Evolutionary conservation across 306 rosid genomes (phyloP), one percentile per base, ranked within the genome.

Genomic region (Prunus campanulata): DNA sequence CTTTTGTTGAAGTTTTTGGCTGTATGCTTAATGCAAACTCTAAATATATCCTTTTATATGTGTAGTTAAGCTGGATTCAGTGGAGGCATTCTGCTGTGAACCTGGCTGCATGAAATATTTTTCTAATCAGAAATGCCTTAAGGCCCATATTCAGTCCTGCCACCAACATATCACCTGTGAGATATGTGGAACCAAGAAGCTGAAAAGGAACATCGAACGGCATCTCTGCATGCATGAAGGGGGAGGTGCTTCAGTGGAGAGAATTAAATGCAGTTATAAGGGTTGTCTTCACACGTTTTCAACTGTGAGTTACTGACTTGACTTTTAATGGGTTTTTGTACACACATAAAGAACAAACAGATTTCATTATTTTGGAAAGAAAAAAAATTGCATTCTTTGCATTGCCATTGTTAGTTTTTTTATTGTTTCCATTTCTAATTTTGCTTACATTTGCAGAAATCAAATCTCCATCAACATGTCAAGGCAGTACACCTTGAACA

Each of bases 141-240:
- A 27, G 66, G 89, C 75, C 4, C 97, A 92, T 82, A 74, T 92
- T 11, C 81, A 82, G 55, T 85, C 96, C 66, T 87, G 83, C 78
- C 97, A 92, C 85, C 91, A 60, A 62, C 80, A 89, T 46, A 68
- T 85, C 8, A 82, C 85, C 2, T 92, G 98, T 52, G 88, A 90
- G 62, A 83, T 74, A 55, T 95, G 96, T 62, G 90, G 93, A 59
- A 75, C 71, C 29, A 83, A 87, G 71, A 93, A 89, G 56, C 82
- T 92, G 78, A 95, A 80, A 81, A 95, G 89, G 83, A 88, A 95
- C 82, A 86, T 94, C 19, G 85, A 92, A 76, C 82, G 91, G 22
- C 98, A 95, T 79, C 83, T 89, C 19, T 84, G 74, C 0, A 71
- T 63, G 18, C 98, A 95, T 66, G 93, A 88, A 80, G 62, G 44